Percentiles rank a stretch among this genome's conserved stretches.
phyloP scores from a whole-genome alignment of 2,329 filamentous ascomycete genomes.

The Incumbomyces lentus region DNA sequence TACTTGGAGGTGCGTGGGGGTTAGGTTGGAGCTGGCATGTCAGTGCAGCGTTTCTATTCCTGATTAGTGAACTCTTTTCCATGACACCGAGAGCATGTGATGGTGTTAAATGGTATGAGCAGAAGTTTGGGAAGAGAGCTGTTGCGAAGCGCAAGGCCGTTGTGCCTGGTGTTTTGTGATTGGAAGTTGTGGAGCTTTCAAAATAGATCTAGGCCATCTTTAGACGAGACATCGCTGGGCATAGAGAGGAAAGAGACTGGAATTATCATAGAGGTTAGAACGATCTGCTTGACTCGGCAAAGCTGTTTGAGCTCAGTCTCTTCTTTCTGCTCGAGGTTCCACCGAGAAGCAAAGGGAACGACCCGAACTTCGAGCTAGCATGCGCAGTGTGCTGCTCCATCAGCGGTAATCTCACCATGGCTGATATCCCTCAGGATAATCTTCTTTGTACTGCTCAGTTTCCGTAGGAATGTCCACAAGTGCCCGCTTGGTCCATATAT shows the following conservation, averaged over 20 bases:
- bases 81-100: constrained; percentile 81
- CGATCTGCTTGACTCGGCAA: too few species aligned
- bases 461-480: neutral
- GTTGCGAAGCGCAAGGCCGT: constrained; percentile 66
- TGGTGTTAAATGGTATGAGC: constrained; percentile 75
- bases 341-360: too few species aligned
- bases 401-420: neutral
- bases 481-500: constrained; percentile 50
- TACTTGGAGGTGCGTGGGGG: constrained; percentile 37
- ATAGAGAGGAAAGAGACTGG: neutral
- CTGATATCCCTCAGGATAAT: neutral
- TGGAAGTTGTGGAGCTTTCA: neutral
- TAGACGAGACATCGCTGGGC: neutral
- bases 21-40: constrained; percentile 45
- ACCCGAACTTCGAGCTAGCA: too few species aligned
- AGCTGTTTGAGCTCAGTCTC: too few species aligned
- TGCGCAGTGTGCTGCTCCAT: too few species aligned
- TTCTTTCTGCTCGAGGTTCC: too few species aligned
- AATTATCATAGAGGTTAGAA: too few species aligned
- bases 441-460: constrained; percentile 1
- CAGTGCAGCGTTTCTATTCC: constrained; percentile 66
- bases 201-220: too few species aligned
- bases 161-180: constrained; percentile 36
- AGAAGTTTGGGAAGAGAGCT: constrained; percentile 77
- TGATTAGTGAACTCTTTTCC: constrained; percentile 76